These are phyloP conservation scores for Russula ochroleuca DNA, from an alignment of 768 basidiomycete genomes.

Conservation along the genomic window DNA sequence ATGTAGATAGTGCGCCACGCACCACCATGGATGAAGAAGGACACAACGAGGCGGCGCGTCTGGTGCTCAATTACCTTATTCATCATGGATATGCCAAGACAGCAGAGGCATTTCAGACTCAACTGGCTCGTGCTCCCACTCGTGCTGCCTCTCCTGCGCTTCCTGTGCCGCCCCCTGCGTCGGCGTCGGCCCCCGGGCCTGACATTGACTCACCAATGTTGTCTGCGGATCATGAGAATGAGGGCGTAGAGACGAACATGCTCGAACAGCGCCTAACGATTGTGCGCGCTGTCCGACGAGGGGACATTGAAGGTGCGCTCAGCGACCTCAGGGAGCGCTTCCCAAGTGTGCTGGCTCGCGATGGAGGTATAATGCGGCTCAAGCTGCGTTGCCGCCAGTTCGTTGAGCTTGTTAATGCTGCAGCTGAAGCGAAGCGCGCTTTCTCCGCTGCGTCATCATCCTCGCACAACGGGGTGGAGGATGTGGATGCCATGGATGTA, in stretches of 20 bases:
- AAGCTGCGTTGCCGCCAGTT: slow-evolving; percentile 82
- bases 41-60: slow-evolving; percentile 48
- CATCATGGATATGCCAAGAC: slow-evolving; percentile 82
- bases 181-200: slow-evolving; percentile 22
- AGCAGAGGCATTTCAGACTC: slow-evolving; percentile 60
- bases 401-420: slow-evolving; percentile 53
- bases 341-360: slow-evolving; percentile 60
- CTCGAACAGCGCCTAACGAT: slow-evolving; percentile 68
- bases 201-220: slow-evolving; percentile 21
- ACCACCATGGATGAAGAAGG: slow-evolving; percentile 40
- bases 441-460: slow-evolving; percentile 1
- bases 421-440: slow-evolving; percentile 24
- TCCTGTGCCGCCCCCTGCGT: slow-evolving; percentile 22
- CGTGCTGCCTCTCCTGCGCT: slow-evolving; percentile 24
- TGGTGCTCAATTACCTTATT: slow-evolving; percentile 74
- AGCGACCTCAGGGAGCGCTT: slow-evolving; percentile 51
- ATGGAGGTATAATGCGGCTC: slow-evolving; percentile 70
- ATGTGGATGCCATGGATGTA: slow-evolving; percentile 49
- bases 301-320: slow-evolving; percentile 69
- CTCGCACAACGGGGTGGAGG: slow-evolving; percentile 20
- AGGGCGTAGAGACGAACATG: slow-evolving; percentile 37
- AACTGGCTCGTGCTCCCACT: slow-evolving; percentile 29
- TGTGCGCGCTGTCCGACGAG: slow-evolving; percentile 60
- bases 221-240: slow-evolving; percentile 34
- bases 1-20: slow-evolving; percentile 43